Evolutionary conservation across 768 basidiomycete species (phyloP).

Genomic region (Termitomyces heimii): DNA sequence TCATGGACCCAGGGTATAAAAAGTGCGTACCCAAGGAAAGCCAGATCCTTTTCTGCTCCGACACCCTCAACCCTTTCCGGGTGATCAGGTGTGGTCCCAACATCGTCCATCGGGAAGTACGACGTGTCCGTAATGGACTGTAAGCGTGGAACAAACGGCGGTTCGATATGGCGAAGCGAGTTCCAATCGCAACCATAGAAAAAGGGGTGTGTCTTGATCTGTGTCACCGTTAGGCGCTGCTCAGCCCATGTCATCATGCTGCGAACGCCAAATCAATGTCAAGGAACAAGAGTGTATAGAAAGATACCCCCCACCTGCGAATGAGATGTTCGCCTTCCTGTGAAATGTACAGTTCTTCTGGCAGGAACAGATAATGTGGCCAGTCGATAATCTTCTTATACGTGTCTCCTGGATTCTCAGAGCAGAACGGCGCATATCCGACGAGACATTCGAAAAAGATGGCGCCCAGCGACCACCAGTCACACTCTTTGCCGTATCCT

Average conservation of each 20-base stretch:
- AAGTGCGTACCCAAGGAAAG: slow-evolving; percentile 56
- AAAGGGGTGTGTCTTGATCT: slow-evolving; percentile 92
- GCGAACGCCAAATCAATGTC: slow-evolving; percentile 8
- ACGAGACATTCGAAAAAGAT: slow-evolving; percentile 99
- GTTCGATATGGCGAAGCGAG: slow-evolving; percentile 85
- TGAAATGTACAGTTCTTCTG: slow-evolving; percentile 92
- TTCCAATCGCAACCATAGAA: slow-evolving; percentile 96
- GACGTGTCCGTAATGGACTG: slow-evolving; percentile 91
- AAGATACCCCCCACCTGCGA: slow-evolving; percentile 48
- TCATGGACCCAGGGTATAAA: not conserved
- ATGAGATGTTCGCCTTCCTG: slow-evolving; percentile 90
- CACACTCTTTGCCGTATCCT: slow-evolving; percentile 97
- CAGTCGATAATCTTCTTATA: slow-evolving; percentile 99
- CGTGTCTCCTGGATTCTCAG: slow-evolving; percentile 94
- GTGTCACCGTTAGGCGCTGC: slow-evolving; percentile 67
- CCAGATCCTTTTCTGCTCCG: slow-evolving; percentile 62
- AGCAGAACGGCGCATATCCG: slow-evolving; percentile 97
- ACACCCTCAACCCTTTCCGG: slow-evolving; percentile 56
- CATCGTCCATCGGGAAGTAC: slow-evolving; percentile 95
- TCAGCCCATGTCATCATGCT: slow-evolving; percentile 88
- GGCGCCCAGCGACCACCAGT: slow-evolving; percentile 99
- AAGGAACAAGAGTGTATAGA: not conserved
- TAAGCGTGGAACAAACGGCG: slow-evolving; percentile 92
- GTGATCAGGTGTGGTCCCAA: slow-evolving; percentile 62
- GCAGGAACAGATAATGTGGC: slow-evolving; percentile 87